Percentiles rank a stretch among this genome's conserved stretches.
Conservation (phyloP, 2,329 filamentous ascomycete species). For the Colletotrichum sp. region DNA sequence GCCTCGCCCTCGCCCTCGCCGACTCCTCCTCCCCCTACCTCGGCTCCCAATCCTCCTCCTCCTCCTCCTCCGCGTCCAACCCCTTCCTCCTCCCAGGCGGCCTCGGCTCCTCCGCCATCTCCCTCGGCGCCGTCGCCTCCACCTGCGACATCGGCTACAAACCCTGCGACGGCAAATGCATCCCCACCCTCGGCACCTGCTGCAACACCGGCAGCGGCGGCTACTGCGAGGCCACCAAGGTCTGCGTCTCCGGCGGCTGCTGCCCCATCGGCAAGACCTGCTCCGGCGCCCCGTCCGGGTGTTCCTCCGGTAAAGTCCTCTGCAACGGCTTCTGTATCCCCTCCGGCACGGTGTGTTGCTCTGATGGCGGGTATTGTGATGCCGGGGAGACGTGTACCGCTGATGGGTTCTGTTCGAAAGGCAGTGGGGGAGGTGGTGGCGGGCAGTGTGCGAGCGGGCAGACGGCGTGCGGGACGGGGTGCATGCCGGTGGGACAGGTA, state of each 20-base stretch:
- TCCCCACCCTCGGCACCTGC: slow-evolving; percentile 32
- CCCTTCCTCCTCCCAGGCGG: slow-evolving; percentile 23
- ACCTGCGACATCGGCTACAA: slow-evolving; percentile 27
- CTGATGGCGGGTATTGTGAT: slow-evolving; percentile 31
- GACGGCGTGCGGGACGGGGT: slow-evolving; percentile 26
- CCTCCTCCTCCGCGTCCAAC: neutral
- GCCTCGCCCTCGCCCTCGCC: neutral
- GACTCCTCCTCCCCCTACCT: neutral
- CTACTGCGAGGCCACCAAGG: slow-evolving; percentile 35
- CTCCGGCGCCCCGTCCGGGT: slow-evolving; percentile 30
- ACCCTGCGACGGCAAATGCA: slow-evolving; percentile 35
- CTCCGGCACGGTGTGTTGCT: slow-evolving; percentile 33
- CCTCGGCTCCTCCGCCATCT: slow-evolving; percentile 21
- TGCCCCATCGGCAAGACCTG: slow-evolving; percentile 36
- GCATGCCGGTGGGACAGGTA: slow-evolving; percentile 31
- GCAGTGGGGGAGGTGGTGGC: slow-evolving; percentile 23
- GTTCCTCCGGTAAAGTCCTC: slow-evolving; percentile 25
- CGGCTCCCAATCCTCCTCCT: neutral
- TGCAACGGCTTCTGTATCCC: slow-evolving; percentile 37
- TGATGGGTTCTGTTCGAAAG: slow-evolving; percentile 25
- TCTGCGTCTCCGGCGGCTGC: slow-evolving; percentile 35
- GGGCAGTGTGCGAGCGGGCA: slow-evolving; percentile 13
- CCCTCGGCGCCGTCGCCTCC: slow-evolving; percentile 17
- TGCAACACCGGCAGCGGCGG: slow-evolving; percentile 30
- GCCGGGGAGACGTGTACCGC: slow-evolving; percentile 31